These are phyloP conservation scores for Pleoardoris graminearum DNA, from an alignment of 2,329 filamentous ascomycete genomes.

Conservation along the genomic window DNA sequence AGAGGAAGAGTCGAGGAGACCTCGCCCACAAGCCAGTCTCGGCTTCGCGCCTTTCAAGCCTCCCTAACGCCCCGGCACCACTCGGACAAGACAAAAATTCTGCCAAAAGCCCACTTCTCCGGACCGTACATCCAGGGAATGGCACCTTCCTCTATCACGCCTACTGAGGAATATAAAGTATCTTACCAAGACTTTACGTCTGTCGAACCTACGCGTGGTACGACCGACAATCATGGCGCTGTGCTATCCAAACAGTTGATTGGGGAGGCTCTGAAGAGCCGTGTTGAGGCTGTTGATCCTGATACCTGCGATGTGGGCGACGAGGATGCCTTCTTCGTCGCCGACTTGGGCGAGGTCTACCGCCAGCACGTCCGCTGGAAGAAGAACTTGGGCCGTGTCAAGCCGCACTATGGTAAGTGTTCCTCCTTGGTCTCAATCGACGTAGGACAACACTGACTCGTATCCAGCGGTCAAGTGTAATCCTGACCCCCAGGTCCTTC, in stretches of 20 bases:
- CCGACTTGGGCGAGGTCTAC: constrained; percentile 97
- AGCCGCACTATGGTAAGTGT: constrained; percentile 87
- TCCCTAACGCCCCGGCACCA: constrained; percentile 70
- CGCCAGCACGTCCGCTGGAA: constrained; percentile 99
- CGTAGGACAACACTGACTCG: constrained; percentile 27
- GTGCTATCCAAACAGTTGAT: constrained; percentile 75
- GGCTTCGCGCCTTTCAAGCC: constrained; percentile 93
- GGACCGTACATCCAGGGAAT: constrained; percentile 59
- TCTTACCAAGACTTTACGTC: constrained; percentile 44
- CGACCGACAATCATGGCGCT: constrained; percentile 53
- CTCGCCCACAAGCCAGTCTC: constrained; percentile 82
- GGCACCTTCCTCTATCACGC: constrained; percentile 69
- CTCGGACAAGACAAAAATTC: constrained; percentile 21
- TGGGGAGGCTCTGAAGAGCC: constrained; percentile 81
- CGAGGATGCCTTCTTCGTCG: constrained; percentile 97
- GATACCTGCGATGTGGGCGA: constrained; percentile 89
- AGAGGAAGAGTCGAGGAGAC: constrained; percentile 99
- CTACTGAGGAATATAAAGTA: constrained; percentile 47
- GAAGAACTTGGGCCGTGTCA: constrained; percentile 86
- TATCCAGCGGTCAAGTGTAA: constrained; percentile 93
- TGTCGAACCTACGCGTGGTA: constrained; percentile 34
- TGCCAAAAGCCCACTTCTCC: constrained; percentile 20
- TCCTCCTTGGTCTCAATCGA: not conserved
- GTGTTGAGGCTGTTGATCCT: constrained; percentile 80
- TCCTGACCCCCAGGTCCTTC: constrained; percentile 85